Evolutionary conservation across 768 basidiomycete genomes (phyloP).

Genomic region (Agrocybe chaxingu): DNA sequence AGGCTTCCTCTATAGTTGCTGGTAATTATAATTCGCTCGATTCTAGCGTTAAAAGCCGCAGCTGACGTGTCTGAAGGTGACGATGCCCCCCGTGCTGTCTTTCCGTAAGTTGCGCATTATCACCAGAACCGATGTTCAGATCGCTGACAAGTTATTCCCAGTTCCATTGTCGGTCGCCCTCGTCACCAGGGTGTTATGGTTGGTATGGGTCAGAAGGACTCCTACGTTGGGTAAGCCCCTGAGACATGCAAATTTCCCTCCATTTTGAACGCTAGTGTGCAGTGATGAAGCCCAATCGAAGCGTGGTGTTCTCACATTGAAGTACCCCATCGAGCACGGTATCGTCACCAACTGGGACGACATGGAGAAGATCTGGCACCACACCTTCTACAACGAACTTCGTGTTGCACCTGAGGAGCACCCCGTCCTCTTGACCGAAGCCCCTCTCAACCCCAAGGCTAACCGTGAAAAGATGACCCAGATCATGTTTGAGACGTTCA

Average conservation of each 20-base stretch:
- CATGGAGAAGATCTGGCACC: conserved; percentile 99
- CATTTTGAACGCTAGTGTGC: background rate
- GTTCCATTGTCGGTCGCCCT: conserved; percentile 92
- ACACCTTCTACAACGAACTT: conserved; percentile 95
- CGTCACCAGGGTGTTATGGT: conserved; percentile 96
- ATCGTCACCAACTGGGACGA: conserved; percentile 99
- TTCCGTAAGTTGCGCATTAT: conserved; percentile 68
- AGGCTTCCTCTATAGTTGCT: conserved; percentile 47
- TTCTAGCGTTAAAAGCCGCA: conserved; percentile 5
- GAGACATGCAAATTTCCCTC: background rate
- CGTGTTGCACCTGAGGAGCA: conserved; percentile 93
- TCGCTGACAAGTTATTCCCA: conserved; percentile 21
- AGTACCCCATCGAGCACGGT: conserved; percentile 93
- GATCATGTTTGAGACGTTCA: conserved; percentile 97
- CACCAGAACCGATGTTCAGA: background rate
- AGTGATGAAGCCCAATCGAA: conserved; percentile 40
- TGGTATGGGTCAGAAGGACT: conserved; percentile 96
- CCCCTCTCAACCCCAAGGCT: conserved; percentile 89
- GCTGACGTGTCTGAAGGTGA: conserved; percentile 55
- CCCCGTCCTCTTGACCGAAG: conserved; percentile 89
- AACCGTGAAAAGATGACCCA: conserved; percentile 95
- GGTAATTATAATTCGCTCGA: conserved; percentile 35
- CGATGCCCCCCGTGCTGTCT: conserved; percentile 89
- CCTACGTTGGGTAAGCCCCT: conserved; percentile 80
- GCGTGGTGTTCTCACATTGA: conserved; percentile 90